Base-by-base conservation (phyloP, 73 alveolate genomes). In the Paramecium primaurelia region DNA sequence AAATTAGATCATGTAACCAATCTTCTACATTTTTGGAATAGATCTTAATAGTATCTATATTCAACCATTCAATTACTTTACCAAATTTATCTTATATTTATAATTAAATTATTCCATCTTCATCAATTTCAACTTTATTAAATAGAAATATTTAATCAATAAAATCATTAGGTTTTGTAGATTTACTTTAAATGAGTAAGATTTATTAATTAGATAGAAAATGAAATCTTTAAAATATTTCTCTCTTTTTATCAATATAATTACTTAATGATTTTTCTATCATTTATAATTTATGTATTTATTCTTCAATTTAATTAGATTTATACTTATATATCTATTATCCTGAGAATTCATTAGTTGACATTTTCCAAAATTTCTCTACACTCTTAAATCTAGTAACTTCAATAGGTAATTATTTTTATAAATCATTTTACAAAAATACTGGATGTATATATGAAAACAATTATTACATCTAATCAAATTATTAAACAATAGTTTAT, bases 191-290 rank as follows among this genome's bases (percentile, higher is more conserved):
- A 37, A 73, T 73, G 9, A 37, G 34, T 20, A 73, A 38, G 5
- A 73, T 37, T 18, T 73, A 6, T 16, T 37, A 22, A 73, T 73
- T 73, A 3, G 87, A 73, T 37, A 73, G 22, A 28, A 73, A 73
- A 20, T 73, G 59, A 73, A 73, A 73, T 73, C 87, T 73, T 10
- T 37, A 20, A 36, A 73, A 73, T 10, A 73, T 73, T 14, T 73
- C 87, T 73, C 87, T 73, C 32, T 73, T 73, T 11, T 73, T 73
- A 73, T 73, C 87, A 2, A 73, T 37, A 37, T 73, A 73, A 73
- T 73, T 73, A 16, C n/a, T 40, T 30, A 73, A 44, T 37, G 87
- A 73, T 73, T 73, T 73, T 10, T 73, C 58, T 10, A 73, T 37
- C 20, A 18, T 14, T 20, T 73, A 14, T n/a, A 73, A 37, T 73